Base-by-base conservation (phyloP, 306 rosid genomes). In the Mimosa bimucronata region DNA sequence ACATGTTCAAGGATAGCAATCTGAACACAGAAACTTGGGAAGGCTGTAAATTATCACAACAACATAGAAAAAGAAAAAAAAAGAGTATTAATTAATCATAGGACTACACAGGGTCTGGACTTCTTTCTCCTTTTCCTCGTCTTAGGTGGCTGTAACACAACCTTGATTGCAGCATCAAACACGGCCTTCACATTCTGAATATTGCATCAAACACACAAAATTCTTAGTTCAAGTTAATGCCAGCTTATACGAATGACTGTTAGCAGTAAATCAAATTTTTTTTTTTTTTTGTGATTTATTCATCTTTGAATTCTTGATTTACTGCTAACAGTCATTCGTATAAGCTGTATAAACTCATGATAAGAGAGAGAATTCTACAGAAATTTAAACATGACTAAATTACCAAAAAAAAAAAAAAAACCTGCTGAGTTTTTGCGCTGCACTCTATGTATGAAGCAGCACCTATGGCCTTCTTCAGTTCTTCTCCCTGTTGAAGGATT, bases 381-480 rank as follows among this genome's bases (percentile, higher is more conserved):
- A 12, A 41, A 34, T 41, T 58, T 68, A 14, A 14, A 11, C 21
- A 41, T 62, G 16, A 30, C 28, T 19, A 57, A 26, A 7, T 16
- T 45, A 1, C 37, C 34, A 70, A 80, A 25, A 41, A 23, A 84
- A 90, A 42, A 42, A 70, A 80, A 25, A 41, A 23, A 84, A 90
- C 98, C 97, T 92, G 97, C 74, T 94, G 98, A 78, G 97, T 92
- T 86, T 94, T 94, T 57, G 98, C 91, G 88, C 98, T 94, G 88
- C 98, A 94, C 80, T 94, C 98, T 81, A 94, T 71, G 88, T 94
- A 94, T 30, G 84, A 90, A 52, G 94, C 94, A 67, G 97, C 97
- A 85, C 98, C 98, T 78, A 94, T 94, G 73, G 93, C 87, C 80
- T 90, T 94, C 93, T 87, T 92, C 83, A 94, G 89, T 74, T 94